Base-by-base conservation (phyloP, 495 filamentous ascomycete genomes). In the Penicillium coprophilum region DNA sequence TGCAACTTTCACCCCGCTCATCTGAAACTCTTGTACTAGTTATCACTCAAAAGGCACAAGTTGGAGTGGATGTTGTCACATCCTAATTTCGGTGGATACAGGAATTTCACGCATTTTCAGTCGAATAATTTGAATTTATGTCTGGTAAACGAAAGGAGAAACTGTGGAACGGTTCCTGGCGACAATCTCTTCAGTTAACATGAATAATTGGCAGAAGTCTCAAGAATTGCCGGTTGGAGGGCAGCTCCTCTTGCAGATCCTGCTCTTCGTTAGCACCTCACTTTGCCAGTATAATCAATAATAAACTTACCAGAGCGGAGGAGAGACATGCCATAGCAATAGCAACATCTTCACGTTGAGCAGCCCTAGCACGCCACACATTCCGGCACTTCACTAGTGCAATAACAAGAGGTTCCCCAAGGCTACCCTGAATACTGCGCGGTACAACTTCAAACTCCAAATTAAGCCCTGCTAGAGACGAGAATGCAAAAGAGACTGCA, bases 331-430 rank as follows among this genome's bases (percentile, higher is more conserved):
- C 38, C 38, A 20, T 20, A 40, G 38, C 38, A 17, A 40, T 40
- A 40, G 38, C 38, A 40, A 40, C 38, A 40, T 40, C 38, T 40
- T 19, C 17, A 40, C 9, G n/a, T 40, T 9, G 38, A 40, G 38
- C 38, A 40, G 38, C 38, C 38, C 38, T 40, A 40, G 38, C 38
- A 40, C 38, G 38, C 38, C 38, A 40, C n/a, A 40, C 38, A 40
- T 40, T 19, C 38, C 38, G 38, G 7, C 38, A 40, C 38, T 40
- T 40, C 17, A 40, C 38, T 19, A 40, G 38, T 40, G 38, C 38
- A 19, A 40, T 40, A 40, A 40, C 38, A 6, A 40, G 38, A 19
- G 38, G 38, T 19, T 40, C 38, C 38, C 38, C 38, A 17, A 40
- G 38, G 38, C 38, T 40, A 40, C 38, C 38, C n/a, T 40, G 38